A percentile compares a stretch with the other conserved stretches of the same genome.
These are phyloP conservation scores for Gonapodya prolifera DNA, from an alignment of 192 early-diverging fungal genomes.

Conservation along the genomic window DNA sequence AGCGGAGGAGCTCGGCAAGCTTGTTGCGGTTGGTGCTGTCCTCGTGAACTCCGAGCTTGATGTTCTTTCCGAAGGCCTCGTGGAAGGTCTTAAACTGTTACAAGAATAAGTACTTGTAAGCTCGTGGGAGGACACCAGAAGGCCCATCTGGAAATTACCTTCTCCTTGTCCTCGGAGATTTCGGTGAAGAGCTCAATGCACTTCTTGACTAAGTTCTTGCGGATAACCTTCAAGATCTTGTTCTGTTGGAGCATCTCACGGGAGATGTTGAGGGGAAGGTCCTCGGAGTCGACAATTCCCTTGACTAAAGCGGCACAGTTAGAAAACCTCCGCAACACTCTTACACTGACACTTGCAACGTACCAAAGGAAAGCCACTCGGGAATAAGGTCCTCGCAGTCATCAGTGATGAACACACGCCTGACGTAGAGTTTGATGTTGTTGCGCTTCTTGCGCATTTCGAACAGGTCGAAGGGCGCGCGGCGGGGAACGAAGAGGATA, in stretches of 20 bases:
- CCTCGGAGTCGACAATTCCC: conserved; percentile 99
- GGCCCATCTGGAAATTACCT: too few species aligned
- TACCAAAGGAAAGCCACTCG: conserved; percentile 87
- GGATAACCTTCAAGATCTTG: conserved; percentile 99
- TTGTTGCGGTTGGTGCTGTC: conserved; percentile 93
- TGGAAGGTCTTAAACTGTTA: conserved; percentile 87
- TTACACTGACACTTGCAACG: neutral
- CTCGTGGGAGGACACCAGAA: too few species aligned
- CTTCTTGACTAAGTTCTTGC: conserved; percentile 99
- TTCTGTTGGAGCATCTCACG: conserved; percentile 99
- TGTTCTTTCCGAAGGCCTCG: conserved; percentile 98
- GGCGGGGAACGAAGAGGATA: conserved; percentile 91
- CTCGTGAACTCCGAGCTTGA: conserved; percentile 99
- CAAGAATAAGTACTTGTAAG: too few species aligned
- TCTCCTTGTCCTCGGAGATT: conserved; percentile 97
- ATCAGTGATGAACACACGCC: conserved; percentile 99
- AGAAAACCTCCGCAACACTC: neutral
- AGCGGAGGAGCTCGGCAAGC: conserved; percentile 94
- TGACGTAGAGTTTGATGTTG: conserved; percentile 99
- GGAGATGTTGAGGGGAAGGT: conserved; percentile 98
- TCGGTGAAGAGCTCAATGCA: conserved; percentile 95
- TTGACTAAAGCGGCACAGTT: conserved; percentile 42
- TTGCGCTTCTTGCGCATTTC: conserved; percentile 99
- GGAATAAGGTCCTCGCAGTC: conserved; percentile 99
- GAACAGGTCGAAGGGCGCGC: conserved; percentile 96